Conservation (phyloP, 208 protist genomes). For the Leishmania gerbilli region DNA sequence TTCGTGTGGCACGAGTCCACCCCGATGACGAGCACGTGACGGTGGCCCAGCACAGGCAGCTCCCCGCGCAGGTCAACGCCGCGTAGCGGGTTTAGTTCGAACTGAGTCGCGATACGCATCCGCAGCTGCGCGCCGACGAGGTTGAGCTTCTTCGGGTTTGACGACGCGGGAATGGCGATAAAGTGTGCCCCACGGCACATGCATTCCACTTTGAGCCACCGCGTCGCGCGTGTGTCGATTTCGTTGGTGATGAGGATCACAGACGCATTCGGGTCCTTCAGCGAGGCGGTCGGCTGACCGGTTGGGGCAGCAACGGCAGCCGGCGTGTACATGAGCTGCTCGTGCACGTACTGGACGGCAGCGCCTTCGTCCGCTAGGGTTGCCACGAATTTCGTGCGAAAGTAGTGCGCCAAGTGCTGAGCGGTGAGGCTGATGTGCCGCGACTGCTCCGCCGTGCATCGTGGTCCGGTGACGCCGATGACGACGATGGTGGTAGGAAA, state of each 20-base stretch:
- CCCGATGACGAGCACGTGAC: slow-evolving; percentile 73
- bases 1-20: slow-evolving; percentile 89
- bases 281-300: neutral
- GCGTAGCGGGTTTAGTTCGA: slow-evolving; percentile 72
- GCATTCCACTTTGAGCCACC: slow-evolving; percentile 83
- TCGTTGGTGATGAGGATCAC: slow-evolving; percentile 68
- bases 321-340: slow-evolving; percentile 35
- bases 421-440: slow-evolving; percentile 42
- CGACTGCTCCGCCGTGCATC: slow-evolving; percentile 50
- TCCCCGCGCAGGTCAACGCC: slow-evolving; percentile 66
- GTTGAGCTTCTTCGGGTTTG: slow-evolving; percentile 32
- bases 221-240: slow-evolving; percentile 53
- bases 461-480: slow-evolving; percentile 51
- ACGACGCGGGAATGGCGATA: slow-evolving; percentile 44
- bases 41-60: slow-evolving; percentile 59
- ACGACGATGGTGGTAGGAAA: slow-evolving; percentile 69
- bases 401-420: slow-evolving; percentile 63
- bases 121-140: slow-evolving; percentile 47
- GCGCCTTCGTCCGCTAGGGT: slow-evolving; percentile 55
- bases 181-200: slow-evolving; percentile 76
- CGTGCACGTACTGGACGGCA: slow-evolving; percentile 58
- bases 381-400: slow-evolving; percentile 41
- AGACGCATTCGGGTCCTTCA: slow-evolving; percentile 61
- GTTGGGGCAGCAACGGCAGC: neutral
- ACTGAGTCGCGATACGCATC: slow-evolving; percentile 51